Evolutionary conservation across 495 filamentous ascomycete genomes (phyloP), one percentile per base, ranked within the genome.

Genomic region (Penicillium chermesinum): DNA sequence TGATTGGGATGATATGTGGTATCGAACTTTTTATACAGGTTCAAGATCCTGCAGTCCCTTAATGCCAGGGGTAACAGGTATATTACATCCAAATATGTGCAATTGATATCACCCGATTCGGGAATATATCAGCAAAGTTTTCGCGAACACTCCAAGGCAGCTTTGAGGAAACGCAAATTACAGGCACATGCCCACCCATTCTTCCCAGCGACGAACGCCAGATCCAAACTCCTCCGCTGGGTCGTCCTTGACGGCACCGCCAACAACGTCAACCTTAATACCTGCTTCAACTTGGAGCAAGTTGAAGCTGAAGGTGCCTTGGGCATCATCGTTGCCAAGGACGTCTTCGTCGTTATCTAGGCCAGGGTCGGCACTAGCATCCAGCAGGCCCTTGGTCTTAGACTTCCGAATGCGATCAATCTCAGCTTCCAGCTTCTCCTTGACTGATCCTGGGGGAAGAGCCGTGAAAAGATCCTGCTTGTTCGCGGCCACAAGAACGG

Each of bases 391-490:
- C 62, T 87, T 91, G 35, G 80, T 85, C 58, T 83, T 84, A 14
- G 86, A 85, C 54, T 77, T 77, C 20, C 94, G 77, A 52, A 96
- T 83, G 45, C 85, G 77, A 13, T 84, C 81, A 51, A 97, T 83
- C 65, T 96, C 94, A 17, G 74, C 72, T 63, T 97, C 91, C 8
- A 98, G 69, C 39, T 77, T 78, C 46, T 73, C 78, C 60, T 80
- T 83, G 18, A 96, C 89, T 25, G 95, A 75, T 2, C 77, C 73
- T 1, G 88, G 81, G 0, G 93, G 93, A 38, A 96, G 69, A 9
- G 93, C 91, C 0, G 93, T 97, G 63, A 98, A 98, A 10, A 97
- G 71, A 64, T 98, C 93, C 41, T 90, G 75, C 74, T 98, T 98
- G 63, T 97, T 97, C 32, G 90, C 91, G 3, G 88, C 91, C 33